Percentiles rank a stretch among this genome's conserved stretches.
Conservation (phyloP, 768 basidiomycete species). For the Phanerochaete carnosa region DNA sequence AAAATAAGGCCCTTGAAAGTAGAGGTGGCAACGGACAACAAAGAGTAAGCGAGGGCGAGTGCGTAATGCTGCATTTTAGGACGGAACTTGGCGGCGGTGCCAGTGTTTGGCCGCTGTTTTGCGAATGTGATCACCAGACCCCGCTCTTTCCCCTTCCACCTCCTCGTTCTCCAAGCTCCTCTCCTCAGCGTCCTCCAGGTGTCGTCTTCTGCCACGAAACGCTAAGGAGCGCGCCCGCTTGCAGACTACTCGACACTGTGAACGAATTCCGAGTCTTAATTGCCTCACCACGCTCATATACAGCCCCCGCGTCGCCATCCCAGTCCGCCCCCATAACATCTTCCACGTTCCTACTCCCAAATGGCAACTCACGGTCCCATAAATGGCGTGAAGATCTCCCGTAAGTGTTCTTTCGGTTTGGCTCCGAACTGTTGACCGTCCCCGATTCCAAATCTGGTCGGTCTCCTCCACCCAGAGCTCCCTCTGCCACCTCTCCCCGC, state of each 20-base stretch:
- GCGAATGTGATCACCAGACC: slow-evolving; percentile 15
- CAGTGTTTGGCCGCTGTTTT: slow-evolving; percentile 12
- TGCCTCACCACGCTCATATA: not conserved
- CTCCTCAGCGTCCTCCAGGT: not conserved
- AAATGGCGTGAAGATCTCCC: slow-evolving; percentile 84
- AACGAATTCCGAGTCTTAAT: not conserved
- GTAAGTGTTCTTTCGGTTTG: slow-evolving; percentile 44
- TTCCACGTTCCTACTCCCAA: slow-evolving; percentile 6
- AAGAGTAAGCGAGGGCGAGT: not conserved
- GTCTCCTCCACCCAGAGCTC: slow-evolving; percentile 22
- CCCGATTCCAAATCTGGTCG: slow-evolving; percentile 7
- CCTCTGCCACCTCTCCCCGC: slow-evolving; percentile 8
- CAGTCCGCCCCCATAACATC: slow-evolving; percentile 24
- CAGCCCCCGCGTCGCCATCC: slow-evolving; percentile 9
- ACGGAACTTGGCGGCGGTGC: slow-evolving; percentile 7
- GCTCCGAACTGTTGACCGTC: slow-evolving; percentile 5
- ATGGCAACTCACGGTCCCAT: slow-evolving; percentile 81
- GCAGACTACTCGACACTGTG: not conserved
- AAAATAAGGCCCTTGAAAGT: not conserved
- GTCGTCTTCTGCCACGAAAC: slow-evolving; percentile 1
- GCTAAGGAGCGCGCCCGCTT: not conserved
- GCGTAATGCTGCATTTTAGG: not conserved
- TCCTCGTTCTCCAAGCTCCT: slow-evolving; percentile 2
- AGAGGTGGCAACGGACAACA: not conserved
- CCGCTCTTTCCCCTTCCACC: slow-evolving; percentile 14